phyloP scores from a whole-genome alignment of 2,329 filamentous ascomycete species.

The Zelopaecilomyces penicillatus region DNA sequence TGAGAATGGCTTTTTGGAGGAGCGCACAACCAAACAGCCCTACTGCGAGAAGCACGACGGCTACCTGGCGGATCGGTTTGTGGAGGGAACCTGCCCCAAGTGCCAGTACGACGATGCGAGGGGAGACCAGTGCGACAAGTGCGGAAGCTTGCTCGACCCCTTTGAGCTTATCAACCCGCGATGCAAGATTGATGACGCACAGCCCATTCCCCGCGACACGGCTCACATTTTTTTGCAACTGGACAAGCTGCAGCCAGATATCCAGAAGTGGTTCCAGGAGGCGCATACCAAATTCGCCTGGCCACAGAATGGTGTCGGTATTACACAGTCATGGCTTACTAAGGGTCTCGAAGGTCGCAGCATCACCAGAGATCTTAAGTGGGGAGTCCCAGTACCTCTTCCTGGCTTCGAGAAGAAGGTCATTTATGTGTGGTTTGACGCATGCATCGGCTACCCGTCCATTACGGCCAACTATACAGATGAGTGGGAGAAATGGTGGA shows the following conservation, averaged over 20 bases:
- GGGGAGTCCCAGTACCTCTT: conserved; percentile 59
- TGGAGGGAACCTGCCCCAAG: conserved; percentile 70
- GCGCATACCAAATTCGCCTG: conserved; percentile 67
- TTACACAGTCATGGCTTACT: conserved; percentile 73
- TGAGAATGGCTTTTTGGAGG: conserved; percentile 80
- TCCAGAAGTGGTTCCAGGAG: conserved; percentile 69
- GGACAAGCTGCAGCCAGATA: conserved; percentile 69
- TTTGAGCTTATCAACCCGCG: conserved; percentile 73
- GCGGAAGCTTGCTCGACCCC: conserved; percentile 63
- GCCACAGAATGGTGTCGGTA: conserved; percentile 66
- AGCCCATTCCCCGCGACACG: conserved; percentile 70
- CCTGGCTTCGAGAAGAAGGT: conserved; percentile 55
- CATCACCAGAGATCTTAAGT: conserved; percentile 88
- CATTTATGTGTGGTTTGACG: conserved; percentile 90
- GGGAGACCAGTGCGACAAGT: conserved; percentile 69
- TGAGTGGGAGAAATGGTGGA: conserved; percentile 93
- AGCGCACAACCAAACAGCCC: conserved; percentile 79
- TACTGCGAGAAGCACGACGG: conserved; percentile 74
- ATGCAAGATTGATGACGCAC: conserved; percentile 84
- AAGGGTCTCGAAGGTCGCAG: conserved; percentile 79
- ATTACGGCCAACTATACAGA: conserved; percentile 86
- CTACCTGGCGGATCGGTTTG: conserved; percentile 79
- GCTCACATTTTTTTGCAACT: conserved; percentile 88
- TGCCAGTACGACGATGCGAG: conserved; percentile 65
- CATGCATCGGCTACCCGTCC: conserved; percentile 89